These are phyloP conservation scores for Recurvomyces mirabilis DNA, from an alignment of 495 filamentous ascomycete species.

Conservation along the genomic window DNA sequence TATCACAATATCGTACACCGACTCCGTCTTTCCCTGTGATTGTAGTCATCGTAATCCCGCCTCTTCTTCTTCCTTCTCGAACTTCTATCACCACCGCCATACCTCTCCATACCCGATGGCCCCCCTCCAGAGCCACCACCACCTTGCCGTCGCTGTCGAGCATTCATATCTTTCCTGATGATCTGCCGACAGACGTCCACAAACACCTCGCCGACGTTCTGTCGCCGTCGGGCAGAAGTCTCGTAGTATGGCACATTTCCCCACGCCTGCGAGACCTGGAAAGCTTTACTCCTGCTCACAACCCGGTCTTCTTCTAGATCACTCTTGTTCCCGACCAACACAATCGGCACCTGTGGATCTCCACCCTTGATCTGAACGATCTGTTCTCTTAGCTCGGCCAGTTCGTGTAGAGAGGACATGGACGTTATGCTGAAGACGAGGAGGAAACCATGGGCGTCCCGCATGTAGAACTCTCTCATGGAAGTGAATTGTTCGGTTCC, in stretches of 20 bases:
- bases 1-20: slow-evolving; percentile 11
- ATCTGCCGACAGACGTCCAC: slow-evolving; percentile 43
- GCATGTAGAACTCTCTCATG: slow-evolving; percentile 77
- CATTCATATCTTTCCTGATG: slow-evolving; percentile 12
- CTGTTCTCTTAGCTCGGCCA: slow-evolving; percentile 81
- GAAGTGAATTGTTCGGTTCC: slow-evolving; percentile 97
- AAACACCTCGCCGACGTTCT: slow-evolving; percentile 94
- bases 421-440: slow-evolving; percentile 96
- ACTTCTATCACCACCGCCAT: background rate
- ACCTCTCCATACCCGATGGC: too few species aligned
- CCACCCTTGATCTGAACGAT: slow-evolving; percentile 90
- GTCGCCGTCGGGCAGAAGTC: slow-evolving; percentile 69
- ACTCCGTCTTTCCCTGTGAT: slow-evolving; percentile 3
- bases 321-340: slow-evolving; percentile 95
- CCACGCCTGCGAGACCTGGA: slow-evolving; percentile 81
- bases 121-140: background rate
- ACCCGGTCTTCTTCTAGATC: slow-evolving; percentile 87
- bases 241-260: slow-evolving; percentile 90
- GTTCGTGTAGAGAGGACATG: slow-evolving; percentile 70
- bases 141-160: slow-evolving; percentile 3
- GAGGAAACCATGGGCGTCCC: slow-evolving; percentile 85
- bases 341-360: slow-evolving; percentile 79
- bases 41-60: background rate
- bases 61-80: background rate
- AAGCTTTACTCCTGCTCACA: slow-evolving; percentile 72